These are phyloP conservation scores for Penicillium bialowiezense DNA, from an alignment of 495 filamentous ascomycete species.

Conservation along the genomic window DNA sequence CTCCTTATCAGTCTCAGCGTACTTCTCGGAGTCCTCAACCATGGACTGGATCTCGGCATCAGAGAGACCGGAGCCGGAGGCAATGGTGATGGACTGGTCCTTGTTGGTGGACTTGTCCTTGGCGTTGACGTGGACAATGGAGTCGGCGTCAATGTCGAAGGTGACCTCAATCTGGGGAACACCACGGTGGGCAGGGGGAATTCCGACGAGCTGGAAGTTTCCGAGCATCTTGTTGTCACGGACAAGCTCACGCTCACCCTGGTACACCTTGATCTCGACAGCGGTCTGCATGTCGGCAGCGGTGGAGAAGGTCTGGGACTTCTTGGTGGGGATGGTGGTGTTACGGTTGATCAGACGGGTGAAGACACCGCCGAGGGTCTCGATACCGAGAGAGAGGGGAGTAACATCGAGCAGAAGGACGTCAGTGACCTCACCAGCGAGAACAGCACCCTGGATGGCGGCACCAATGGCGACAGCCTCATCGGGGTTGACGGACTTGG, in stretches of 20 bases:
- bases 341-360: constrained; percentile 99
- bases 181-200: constrained; percentile 95
- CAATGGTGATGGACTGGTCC: constrained; percentile 99
- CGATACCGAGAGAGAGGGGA: constrained; percentile 96
- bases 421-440: constrained; percentile 95
- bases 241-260: constrained; percentile 99
- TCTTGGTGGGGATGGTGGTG: constrained; percentile 99
- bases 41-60: constrained; percentile 92
- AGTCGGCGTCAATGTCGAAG: constrained; percentile 99
- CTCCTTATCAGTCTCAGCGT: constrained; percentile 92
- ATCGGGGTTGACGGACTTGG: constrained; percentile 98
- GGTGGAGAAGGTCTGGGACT: constrained; percentile 97
- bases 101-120: constrained; percentile 99
- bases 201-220: constrained; percentile 99
- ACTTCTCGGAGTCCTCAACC: constrained; percentile 97
- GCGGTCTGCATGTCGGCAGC: constrained; percentile 99
- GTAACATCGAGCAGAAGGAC: constrained; percentile 96
- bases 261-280: constrained; percentile 99
- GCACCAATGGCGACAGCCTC: constrained; percentile 99
- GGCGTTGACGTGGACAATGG: constrained; percentile 97
- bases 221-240: constrained; percentile 98
- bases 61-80: constrained; percentile 95
- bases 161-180: constrained; percentile 98
- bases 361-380: constrained; percentile 99
- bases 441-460: constrained; percentile 95